These are phyloP conservation scores for Skeletonema tropicum DNA, from an alignment of 108 stramenopile genomes.

Conservation along the genomic window DNA sequence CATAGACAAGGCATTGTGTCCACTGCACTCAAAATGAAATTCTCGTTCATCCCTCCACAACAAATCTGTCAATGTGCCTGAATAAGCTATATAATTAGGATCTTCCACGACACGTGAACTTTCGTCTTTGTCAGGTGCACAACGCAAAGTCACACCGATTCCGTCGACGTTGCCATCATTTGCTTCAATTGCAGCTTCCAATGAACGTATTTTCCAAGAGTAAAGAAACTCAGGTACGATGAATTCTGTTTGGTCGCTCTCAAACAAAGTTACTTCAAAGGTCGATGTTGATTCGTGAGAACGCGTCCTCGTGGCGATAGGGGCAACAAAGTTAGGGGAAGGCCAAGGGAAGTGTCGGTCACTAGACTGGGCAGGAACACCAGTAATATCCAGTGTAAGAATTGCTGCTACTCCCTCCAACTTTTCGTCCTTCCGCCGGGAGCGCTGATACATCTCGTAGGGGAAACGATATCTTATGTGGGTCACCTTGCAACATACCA, in stretches of 20 bases:
- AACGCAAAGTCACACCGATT: constrained; percentile 47
- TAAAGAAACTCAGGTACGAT: constrained; percentile 73
- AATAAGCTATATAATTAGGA: constrained; percentile 39
- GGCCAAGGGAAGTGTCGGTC: constrained; percentile 79
- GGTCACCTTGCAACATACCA: constrained; percentile 73
- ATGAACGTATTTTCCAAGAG: constrained; percentile 46
- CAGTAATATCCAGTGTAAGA: constrained; percentile 77
- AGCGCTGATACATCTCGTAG: constrained; percentile 62
- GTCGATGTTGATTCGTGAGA: constrained; percentile 28
- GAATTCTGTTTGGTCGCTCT: constrained; percentile 64
- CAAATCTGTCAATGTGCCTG: constrained; percentile 31
- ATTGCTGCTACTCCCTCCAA: constrained; percentile 74
- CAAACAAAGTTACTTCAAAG: constrained; percentile 85
- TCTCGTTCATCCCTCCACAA: constrained; percentile 26
- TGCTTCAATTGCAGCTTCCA: constrained; percentile 59
- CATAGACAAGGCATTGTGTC: constrained; percentile 42
- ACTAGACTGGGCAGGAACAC: constrained; percentile 66
- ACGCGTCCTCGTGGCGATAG: constrained; percentile 45
- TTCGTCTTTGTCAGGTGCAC: constrained; percentile 33
- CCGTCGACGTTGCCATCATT: constrained; percentile 35
- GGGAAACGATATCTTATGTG: constrained; percentile 84
- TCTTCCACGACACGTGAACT: constrained; percentile 41
- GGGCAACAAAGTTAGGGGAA: constrained; percentile 60
- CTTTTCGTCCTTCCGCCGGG: constrained; percentile 34
- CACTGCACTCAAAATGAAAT: constrained; percentile 47